Conservation (phyloP, 2,329 filamentous ascomycete species). For the Botrytis cinerea region DNA sequence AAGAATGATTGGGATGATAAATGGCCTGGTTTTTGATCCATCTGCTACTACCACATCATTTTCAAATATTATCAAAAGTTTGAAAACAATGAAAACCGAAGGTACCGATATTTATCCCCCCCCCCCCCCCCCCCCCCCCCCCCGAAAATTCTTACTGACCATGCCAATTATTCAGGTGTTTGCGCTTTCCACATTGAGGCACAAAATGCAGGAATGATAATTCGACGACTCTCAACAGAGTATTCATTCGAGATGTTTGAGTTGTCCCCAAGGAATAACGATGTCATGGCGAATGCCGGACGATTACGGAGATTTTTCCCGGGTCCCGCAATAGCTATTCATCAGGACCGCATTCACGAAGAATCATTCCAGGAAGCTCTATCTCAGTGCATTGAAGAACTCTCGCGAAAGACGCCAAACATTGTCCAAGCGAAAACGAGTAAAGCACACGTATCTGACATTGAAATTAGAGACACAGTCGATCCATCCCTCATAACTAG, state of each 20-base stretch:
- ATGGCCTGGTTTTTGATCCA: background rate
- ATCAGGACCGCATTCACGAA: background rate
- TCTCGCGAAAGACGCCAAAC: conserved; percentile 25
- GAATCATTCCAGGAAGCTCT: conserved; percentile 31
- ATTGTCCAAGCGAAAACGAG: conserved; percentile 13
- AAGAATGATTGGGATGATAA: conserved; percentile 1
- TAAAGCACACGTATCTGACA: conserved; percentile 41
- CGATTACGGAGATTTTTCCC: conserved; percentile 50
- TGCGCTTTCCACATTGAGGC: conserved; percentile 46
- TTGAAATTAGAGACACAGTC: conserved; percentile 52
- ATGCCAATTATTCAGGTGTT: conserved; percentile 29
- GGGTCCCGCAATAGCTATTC: conserved; percentile 38
- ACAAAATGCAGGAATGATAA: conserved; percentile 51
- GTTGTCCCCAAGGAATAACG: conserved; percentile 45
- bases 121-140: fast-evolving
- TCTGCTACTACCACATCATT: background rate
- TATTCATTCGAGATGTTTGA: conserved; percentile 49
- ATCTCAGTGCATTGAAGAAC: conserved; percentile 25
- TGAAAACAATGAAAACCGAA: background rate
- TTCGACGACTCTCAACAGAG: conserved; percentile 37
- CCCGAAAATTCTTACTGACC: background rate
- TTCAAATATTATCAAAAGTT: background rate
- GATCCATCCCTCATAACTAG: conserved; percentile 56
- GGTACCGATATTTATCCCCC: background rate
- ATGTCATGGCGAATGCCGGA: conserved; percentile 44